Evolutionary conservation across 352 stramenopile genomes (phyloP).

Genomic region (Phytophthora nicotianae): DNA sequence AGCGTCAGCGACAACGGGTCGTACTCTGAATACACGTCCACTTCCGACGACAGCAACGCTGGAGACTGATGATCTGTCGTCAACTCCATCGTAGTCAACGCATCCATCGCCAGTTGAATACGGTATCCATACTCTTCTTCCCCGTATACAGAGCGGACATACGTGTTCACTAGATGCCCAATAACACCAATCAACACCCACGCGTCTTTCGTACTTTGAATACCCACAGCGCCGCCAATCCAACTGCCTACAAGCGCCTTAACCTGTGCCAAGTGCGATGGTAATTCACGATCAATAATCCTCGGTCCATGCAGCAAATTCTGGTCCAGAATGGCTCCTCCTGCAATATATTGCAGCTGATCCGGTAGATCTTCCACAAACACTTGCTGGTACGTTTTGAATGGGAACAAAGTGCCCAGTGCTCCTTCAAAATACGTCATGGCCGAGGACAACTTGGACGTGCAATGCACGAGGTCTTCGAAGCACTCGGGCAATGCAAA

Average conservation of each 20-base stretch:
- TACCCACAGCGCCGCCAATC: slow-evolving; percentile 79
- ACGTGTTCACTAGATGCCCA: slow-evolving; percentile 82
- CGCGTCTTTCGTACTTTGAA: slow-evolving; percentile 85
- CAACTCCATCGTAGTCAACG: slow-evolving; percentile 85
- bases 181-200: slow-evolving; percentile 86
- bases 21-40: slow-evolving; percentile 87
- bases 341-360: slow-evolving; percentile 71
- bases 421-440: slow-evolving; percentile 83
- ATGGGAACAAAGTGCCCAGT: slow-evolving; percentile 75
- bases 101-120: slow-evolving; percentile 86
- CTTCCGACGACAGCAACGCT: slow-evolving; percentile 70
- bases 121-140: slow-evolving; percentile 88
- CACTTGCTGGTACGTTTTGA: slow-evolving; percentile 89
- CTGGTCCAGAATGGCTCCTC: slow-evolving; percentile 76
- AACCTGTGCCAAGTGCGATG: slow-evolving; percentile 82
- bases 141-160: slow-evolving; percentile 78
- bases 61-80: slow-evolving; percentile 68
- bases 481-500: slow-evolving; percentile 81
- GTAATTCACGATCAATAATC: slow-evolving; percentile 84
- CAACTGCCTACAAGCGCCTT: slow-evolving; percentile 81
- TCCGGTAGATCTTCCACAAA: slow-evolving; percentile 86
- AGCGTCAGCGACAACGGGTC: slow-evolving; percentile 74
- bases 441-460: slow-evolving; percentile 68
- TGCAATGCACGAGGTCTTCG: slow-evolving; percentile 79
- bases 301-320: slow-evolving; percentile 73